Percentiles rank a stretch among this genome's conserved stretches.
Evolutionary conservation across 352 stramenopile genomes (phyloP).

Genomic region (Peronospora belbahrii): DNA sequence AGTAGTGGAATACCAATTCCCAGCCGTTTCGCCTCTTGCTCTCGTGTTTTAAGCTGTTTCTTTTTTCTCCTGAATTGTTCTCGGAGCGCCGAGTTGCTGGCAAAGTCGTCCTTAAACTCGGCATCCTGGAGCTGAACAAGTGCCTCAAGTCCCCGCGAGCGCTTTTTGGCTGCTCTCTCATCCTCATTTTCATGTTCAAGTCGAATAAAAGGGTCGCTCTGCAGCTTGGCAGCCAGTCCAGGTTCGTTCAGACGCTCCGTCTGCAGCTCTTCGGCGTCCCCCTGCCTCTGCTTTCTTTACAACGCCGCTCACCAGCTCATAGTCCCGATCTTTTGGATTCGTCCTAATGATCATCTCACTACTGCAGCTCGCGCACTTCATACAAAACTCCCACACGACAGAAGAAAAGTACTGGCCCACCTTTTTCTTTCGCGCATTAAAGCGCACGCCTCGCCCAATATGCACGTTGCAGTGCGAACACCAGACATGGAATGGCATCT

Average conservation of each 20-base stretch:
- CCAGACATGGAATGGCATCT: slow-evolving; percentile 96
- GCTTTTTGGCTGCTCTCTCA: slow-evolving; percentile 36
- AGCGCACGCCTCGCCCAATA: slow-evolving; percentile 87
- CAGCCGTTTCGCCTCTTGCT: slow-evolving; percentile 32
- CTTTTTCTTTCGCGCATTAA: slow-evolving; percentile 93
- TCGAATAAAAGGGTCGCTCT: slow-evolving; percentile 59
- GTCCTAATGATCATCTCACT: slow-evolving; percentile 89
- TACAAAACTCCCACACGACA: slow-evolving; percentile 91
- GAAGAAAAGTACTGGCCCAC: slow-evolving; percentile 89
- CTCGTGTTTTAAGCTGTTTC: slow-evolving; percentile 34
- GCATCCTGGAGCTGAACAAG: slow-evolving; percentile 54
- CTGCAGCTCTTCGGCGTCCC: slow-evolving; percentile 24
- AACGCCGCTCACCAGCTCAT: slow-evolving; percentile 86
- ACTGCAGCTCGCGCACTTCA: slow-evolving; percentile 88
- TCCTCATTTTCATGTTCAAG: slow-evolving; percentile 79
- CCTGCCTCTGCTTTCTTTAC: slow-evolving; percentile 76
- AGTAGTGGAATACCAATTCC: slow-evolving; percentile 55
- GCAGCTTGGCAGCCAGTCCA: slow-evolving; percentile 31
- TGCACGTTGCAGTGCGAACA: slow-evolving; percentile 65
- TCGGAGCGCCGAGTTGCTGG: slow-evolving; percentile 49
- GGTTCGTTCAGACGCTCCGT: slow-evolving; percentile 57
- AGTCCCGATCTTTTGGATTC: slow-evolving; percentile 90
- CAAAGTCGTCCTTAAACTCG: slow-evolving; percentile 65
- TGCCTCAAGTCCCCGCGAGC: slow-evolving; percentile 36
- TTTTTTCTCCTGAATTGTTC: slow-evolving; percentile 53